Evolutionary conservation across 495 filamentous ascomycete species (phyloP), one percentile per base, ranked within the genome.

Genomic region (Lasiosphaeris hirsuta): DNA sequence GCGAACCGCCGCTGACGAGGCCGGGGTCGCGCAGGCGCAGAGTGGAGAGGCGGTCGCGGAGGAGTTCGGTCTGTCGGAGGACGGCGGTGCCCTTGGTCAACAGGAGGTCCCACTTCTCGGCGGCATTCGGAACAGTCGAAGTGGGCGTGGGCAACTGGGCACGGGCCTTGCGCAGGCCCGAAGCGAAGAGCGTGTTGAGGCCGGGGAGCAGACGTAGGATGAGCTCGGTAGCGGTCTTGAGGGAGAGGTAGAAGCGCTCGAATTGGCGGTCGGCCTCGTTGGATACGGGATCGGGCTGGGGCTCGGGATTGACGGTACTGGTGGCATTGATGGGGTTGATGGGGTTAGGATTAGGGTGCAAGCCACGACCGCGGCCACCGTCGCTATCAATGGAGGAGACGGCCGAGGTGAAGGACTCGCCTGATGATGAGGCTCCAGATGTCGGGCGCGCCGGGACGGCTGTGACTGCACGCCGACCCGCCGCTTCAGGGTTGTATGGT

Each of bases 1-100:
- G 36, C 17, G 37, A 86, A 36, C 87, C 78, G 43, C 39, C 14
- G 39, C 18, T 18, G n/a, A n/a, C 49, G 0, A 87, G 77, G 18
- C 80, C 81, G n/a, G 86, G 87, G 45, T 94, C 89, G 57, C 88
- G 89, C 19, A 93, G 72, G 67, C 87, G 87, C 69, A 92, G 86
- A 43, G 74, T 78, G 6, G 82, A 84, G 3, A 96, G 74, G 9
- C 86, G 79, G 14, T 73, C 72, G 51, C 83, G 81, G 7, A 96
- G 72, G 2, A 75, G 69, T 59, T 87, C 81, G 2, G 83, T 85
- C 37, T 84, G 78, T 23, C 81, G 78, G 19, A 84, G 67, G 23
- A 86, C 83, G 33, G 77, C 72, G 2, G 73, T 74, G 58, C 80
- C 84, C 40, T 84, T 84, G 36, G 77, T 75, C 41, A 86, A 80